Evolutionary conservation across 2,329 filamentous ascomycete genomes (phyloP).

Genomic region (Fusarium piperis): DNA sequence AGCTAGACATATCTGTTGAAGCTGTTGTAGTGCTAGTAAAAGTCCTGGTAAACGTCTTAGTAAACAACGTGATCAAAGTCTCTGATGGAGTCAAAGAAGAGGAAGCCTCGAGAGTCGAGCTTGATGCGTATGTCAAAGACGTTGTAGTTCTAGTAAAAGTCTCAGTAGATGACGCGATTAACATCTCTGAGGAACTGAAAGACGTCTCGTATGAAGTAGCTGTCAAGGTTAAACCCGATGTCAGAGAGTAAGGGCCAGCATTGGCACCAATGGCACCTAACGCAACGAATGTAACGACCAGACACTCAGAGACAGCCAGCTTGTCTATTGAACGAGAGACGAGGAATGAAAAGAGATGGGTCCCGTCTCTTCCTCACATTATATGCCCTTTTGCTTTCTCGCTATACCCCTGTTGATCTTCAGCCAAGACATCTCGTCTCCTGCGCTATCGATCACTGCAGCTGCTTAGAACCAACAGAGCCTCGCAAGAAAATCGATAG

Average conservation of each 20-base stretch:
- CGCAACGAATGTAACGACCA: neutral
- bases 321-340: neutral
- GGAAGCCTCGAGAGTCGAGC: neutral
- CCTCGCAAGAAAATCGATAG: neutral
- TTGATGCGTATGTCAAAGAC: neutral
- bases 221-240: neutral
- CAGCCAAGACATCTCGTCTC: neutral
- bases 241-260: neutral
- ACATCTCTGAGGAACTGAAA: neutral
- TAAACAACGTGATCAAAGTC: neutral
- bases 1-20: neutral
- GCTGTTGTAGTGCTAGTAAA: neutral
- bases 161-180: neutral
- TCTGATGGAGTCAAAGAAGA: neutral
- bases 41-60: neutral
- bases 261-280: neutral
- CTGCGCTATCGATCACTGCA: neutral
- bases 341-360: neutral
- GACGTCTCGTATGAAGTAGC: neutral
- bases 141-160: neutral
- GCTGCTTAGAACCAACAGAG: neutral
- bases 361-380: neutral
- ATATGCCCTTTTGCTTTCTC: neutral
- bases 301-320: neutral
- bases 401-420: neutral